Base-by-base conservation (phyloP, 1,284 basidiomycete species). In the Tilletia walkeri region DNA sequence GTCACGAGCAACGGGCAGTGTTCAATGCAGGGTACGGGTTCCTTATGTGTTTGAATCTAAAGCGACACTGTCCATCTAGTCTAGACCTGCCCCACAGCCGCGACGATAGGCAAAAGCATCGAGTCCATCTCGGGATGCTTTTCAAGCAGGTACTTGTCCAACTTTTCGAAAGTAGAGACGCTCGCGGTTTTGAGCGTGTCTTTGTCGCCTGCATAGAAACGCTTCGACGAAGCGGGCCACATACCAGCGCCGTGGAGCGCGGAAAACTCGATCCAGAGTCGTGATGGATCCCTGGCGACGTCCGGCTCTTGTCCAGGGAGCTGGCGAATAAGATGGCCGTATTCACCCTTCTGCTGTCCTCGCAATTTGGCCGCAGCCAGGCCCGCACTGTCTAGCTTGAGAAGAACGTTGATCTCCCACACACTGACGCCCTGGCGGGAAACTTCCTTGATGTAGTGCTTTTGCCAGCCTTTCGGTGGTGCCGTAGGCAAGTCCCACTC, bases 391-490 rank as follows among this genome's bases (percentile, higher is more conserved):
- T 84, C 83, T n/a, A 90, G 84, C 77, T 89, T 88, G 68, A 93
- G 85, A 47, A 89, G 88, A 71, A 95, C 86, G 74, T 91, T 88
- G 68, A 95, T 84, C 0, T 87, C 85, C 89, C 91, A 95, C 0
- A 86, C 86, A 72, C 92, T 88, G 41, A 88, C 87, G 1, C 90
- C 91, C 77, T 92, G 91, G 83, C 91, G 92, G 3, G 92, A 92
- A 0, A 89, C 92, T 82, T 93, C 92, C 83, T 95, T 97, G 85
- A 98, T 88, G 79, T 94, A 92, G 82, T 98, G 95, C 6, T 93
- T 87, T n/a, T 88, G 86, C 72, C 90, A 88, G 63, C 85, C 85
- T 6, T 71, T 66, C 18, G 81, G 80, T 9, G 78, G 76, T 0
- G 92, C 91, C 70, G 70, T 72, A 20, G 84, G 82, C 3, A 86